Base-by-base conservation (phyloP, 495 filamentous ascomycete genomes). In the Platismatia glauca region DNA sequence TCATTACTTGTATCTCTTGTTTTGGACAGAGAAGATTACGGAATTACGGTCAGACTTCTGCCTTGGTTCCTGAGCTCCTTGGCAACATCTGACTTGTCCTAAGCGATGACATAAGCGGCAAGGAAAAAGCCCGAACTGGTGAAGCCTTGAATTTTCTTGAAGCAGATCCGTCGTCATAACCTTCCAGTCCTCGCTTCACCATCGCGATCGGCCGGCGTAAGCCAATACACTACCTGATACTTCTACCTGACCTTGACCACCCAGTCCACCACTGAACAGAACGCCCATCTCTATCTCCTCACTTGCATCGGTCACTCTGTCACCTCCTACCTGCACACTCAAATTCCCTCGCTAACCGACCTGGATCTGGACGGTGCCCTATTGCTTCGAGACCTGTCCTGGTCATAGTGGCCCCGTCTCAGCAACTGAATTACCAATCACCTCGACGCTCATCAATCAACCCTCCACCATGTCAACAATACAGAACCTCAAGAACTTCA, bases 401-500 rank as follows among this genome's bases (percentile, higher is more conserved):
- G 33, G 35, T 52, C 20, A 58, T 27, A 37, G 15, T 50, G 22
- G 16, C n/a, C 18, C 29, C 20, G 4, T 33, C 31, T 11, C 33
- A n/a, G 48, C 39, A 13, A 18, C 39, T 7, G 1, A 20, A 38
- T n/a, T 44, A 34, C 37, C 27, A 24, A 20, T 1, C 31, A 0
- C 31, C 57, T 34, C 8, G 12, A 22, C 31, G 7, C 27, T 4
- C 29, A 12, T 20, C 34, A 46, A 22, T 33, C 24, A 29, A 62
- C n/a, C 39, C 11, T 55, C 63, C 60, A 68, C 60, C 63, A 90
- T 90, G 87, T 88, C 86, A 70, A 90, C 89, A 58, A 90, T 93
- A 78, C 87, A 91, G 79, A 89, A 86, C 68, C 77, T 98, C 61
- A 96, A 98, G 77, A 98, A 97, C 76, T 93, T 98, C 75, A 95